Evolutionary conservation across 2,329 filamentous ascomycete species (phyloP).

Genomic region (Neopestalotiopsis clavispora): DNA sequence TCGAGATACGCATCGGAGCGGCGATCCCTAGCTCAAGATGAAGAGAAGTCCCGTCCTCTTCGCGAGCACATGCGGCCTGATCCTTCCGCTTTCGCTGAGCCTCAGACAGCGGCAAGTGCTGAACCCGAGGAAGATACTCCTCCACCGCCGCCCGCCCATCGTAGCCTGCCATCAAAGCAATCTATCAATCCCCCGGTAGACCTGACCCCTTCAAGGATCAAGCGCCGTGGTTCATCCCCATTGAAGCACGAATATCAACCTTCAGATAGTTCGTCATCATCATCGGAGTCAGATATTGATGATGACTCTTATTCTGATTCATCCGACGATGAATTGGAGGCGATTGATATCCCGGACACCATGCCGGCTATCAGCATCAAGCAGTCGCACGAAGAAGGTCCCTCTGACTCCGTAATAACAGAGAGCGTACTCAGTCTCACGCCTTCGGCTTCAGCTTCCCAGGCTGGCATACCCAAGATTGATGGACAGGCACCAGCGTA

Average conservation of each 20-base stretch:
- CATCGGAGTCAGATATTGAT: constrained; percentile 50
- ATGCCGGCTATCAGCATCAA: constrained; percentile 63
- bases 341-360: constrained; percentile 63
- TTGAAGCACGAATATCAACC: constrained; percentile 97
- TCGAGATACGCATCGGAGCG: constrained; percentile 22
- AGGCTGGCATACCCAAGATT: constrained; percentile 62
- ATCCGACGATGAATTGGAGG: constrained; percentile 64
- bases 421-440: constrained; percentile 63
- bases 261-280: constrained; percentile 62
- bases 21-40: constrained; percentile 8
- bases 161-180: constrained; percentile 47
- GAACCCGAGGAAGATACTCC: constrained; percentile 36
- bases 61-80: constrained; percentile 21
- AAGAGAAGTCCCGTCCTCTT: constrained; percentile 18
- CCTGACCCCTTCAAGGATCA: constrained; percentile 49
- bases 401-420: constrained; percentile 47
- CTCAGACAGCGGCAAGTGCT: constrained; percentile 36
- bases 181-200: constrained; percentile 51
- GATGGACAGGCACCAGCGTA: constrained; percentile 47
- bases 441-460: constrained; percentile 83
- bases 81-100: constrained; percentile 38
- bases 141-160: constrained; percentile 59
- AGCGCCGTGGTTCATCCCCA: constrained; percentile 85
- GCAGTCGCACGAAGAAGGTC: constrained; percentile 34
- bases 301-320: constrained; percentile 50